Evolutionary conservation across 768 basidiomycete species (phyloP), one percentile per base, ranked within the genome.

Genomic region (Leccinum disarticulatum): DNA sequence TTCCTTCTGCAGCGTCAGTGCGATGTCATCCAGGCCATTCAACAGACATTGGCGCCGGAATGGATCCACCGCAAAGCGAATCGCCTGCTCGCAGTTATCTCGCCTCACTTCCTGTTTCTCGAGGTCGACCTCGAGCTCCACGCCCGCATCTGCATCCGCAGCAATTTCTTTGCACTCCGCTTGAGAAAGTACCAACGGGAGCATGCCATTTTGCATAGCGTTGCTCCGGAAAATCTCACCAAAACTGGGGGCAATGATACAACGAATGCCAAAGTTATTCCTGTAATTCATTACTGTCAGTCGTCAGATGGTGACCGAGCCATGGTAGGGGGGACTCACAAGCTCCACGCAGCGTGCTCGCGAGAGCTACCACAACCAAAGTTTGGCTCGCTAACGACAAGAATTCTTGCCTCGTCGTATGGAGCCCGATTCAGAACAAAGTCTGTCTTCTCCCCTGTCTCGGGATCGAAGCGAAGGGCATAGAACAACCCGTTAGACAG

Each of bases 21-120:
- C 95, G 63, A 99, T 96, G 69, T 98, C 97, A 73, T 99, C 97
- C 64, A 98, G 77, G 33, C 97, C 97, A 68, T 99, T 95, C 76
- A 99, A 73, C 73, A 99, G 77, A 73, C 97, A 95, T 71, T 96
- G 92, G 57, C 92, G 80, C 62, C 95, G 82, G 89, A 98, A 99
- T 0, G 88, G 77, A 75, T 99, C 97, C 52, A 88, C 86, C 38
- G 80, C 79, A 78, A 99, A 99, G 46, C 81, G 58, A 63, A 97
- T 86, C 19, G 88, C 72, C 2, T 83, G 75, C 68, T 91, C 83
- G 58, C 89, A 93, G 68, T 88, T 89, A 19, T 74, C 77, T 55
- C 91, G 87, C 59, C 88, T 80, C 61, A 95, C 82, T 74, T 91
- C 87, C 72, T 88, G 79, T 68, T 86, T 87, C 73, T 91, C 89